phyloP scores from a whole-genome alignment of 2,329 filamentous ascomycete species.

The Colletotrichum agaves region DNA sequence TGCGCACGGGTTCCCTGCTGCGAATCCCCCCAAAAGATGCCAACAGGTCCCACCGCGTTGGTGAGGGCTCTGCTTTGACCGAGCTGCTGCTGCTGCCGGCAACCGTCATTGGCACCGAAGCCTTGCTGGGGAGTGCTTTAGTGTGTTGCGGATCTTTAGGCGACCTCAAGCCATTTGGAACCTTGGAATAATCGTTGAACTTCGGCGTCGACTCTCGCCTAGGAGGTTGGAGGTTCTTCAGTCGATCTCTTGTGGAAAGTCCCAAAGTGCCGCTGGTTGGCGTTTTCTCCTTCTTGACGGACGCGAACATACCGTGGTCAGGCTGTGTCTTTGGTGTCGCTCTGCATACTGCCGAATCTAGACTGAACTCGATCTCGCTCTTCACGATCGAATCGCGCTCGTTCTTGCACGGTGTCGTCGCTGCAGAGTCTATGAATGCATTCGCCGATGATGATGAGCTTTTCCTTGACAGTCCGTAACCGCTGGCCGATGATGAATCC shows the following conservation, averaged over 20 bases:
- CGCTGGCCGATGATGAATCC: not conserved
- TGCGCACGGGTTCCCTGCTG: not conserved
- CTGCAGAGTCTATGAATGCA: not conserved
- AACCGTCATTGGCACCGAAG: not conserved
- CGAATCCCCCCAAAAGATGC: slow-evolving; percentile 1
- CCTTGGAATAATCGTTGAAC: not conserved
- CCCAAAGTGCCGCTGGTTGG: not conserved
- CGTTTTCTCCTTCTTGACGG: slow-evolving; percentile 14
- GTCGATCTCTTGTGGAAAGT: slow-evolving; percentile 21
- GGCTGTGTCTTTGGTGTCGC: not conserved
- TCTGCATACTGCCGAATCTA: not conserved
- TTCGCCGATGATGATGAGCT: not conserved
- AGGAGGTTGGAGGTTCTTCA: not conserved
- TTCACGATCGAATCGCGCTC: not conserved
- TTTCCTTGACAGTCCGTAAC: not conserved
- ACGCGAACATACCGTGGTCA: not conserved
- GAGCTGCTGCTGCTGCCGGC: not conserved
- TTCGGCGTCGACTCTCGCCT: slow-evolving; percentile 9
- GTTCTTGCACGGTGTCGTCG: not conserved
- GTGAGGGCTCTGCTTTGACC: not conserved
- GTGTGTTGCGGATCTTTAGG: too few species aligned
- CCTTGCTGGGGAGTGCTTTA: not conserved
- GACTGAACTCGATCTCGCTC: not conserved
- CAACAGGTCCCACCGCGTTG: not conserved
- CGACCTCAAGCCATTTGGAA: not conserved